phyloP scores from a whole-genome alignment of 192 early-diverging fungal genomes.

The Phlyctochytrium bullatum region DNA sequence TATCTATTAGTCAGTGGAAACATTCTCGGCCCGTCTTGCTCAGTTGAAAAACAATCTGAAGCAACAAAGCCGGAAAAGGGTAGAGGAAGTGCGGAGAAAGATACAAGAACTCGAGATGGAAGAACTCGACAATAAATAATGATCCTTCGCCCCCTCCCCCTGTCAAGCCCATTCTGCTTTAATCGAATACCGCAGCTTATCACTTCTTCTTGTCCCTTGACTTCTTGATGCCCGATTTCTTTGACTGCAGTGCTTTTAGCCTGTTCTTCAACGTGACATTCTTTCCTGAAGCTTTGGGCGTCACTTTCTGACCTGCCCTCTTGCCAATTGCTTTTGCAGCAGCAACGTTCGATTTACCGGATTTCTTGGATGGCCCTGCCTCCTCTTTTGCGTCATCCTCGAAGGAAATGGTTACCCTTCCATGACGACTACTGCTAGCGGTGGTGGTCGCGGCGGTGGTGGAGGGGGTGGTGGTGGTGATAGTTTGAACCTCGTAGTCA shows the following conservation, averaged over 20 bases:
- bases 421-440: too few relatives aligned
- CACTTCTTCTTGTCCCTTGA: neutral
- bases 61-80: neutral
- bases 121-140: too few relatives aligned
- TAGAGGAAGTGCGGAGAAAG: neutral
- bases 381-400: neutral
- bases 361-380: neutral
- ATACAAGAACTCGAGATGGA: neutral
- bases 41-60: neutral
- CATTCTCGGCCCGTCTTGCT: neutral
- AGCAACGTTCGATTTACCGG: constrained; percentile 10
- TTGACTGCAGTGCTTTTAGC: neutral
- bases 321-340: neutral
- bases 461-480: too few relatives aligned
- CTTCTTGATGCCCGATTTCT: neutral
- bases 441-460: too few relatives aligned
- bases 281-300: neutral
- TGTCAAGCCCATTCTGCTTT: too few relatives aligned
- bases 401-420: too few relatives aligned
- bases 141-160: neutral
- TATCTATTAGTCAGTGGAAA: neutral
- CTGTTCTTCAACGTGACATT: neutral
- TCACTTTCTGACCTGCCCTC: neutral
- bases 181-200: too few relatives aligned
- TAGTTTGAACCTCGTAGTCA: too few relatives aligned